Evolutionary conservation across 164 flowering plant genomes (phyloP), one percentile per base, ranked within the genome.

Genomic region (Magnolia kwangsiensis): DNA sequence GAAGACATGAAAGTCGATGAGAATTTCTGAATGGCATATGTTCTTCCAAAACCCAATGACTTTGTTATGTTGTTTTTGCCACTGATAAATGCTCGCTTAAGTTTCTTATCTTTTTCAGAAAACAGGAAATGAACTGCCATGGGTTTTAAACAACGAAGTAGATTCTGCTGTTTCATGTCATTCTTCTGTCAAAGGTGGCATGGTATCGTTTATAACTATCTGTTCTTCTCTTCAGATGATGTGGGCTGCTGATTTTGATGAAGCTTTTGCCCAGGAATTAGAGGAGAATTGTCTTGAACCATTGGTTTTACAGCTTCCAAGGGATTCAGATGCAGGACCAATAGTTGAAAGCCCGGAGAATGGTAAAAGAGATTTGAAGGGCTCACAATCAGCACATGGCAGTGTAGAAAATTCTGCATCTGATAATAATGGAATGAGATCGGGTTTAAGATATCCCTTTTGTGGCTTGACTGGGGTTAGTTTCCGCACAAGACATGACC

Each of bases 241-340:
- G 86, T 94, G 98, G 98, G 98, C 98, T 76, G 95, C 98, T 73
- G 98, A 94, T 84, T 94, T 91, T 85, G 88, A 87, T 85, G 93
- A 88, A 82, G 80, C 88, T 16, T 10, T 79, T 50, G 83, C 86
- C 31, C 82, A 65, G 72, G 83, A 83, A 66, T 82, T 90, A 37
- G 94, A 85, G 80, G 88, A 82, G 75, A 86, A 78, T 73, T 90
- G 95, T 83, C 88, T 90, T 24, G 92, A 90, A 77, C 83, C 88
- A 64, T 78, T 94, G 82, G 71, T 82, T 24, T 65, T 94, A 75
- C 89, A 85, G 67, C 82, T 89, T 77, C 89, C 90, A 58, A 80
- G 78, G 71, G 82, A 85, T 74, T 81, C 88, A 19, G 78, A 69
- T 71, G 51, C 77, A 31, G 91, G 83, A 63, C 76, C 71, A 8